phyloP scores from a whole-genome alignment of 208 protist genomes.

The Leishmania braziliensis region DNA sequence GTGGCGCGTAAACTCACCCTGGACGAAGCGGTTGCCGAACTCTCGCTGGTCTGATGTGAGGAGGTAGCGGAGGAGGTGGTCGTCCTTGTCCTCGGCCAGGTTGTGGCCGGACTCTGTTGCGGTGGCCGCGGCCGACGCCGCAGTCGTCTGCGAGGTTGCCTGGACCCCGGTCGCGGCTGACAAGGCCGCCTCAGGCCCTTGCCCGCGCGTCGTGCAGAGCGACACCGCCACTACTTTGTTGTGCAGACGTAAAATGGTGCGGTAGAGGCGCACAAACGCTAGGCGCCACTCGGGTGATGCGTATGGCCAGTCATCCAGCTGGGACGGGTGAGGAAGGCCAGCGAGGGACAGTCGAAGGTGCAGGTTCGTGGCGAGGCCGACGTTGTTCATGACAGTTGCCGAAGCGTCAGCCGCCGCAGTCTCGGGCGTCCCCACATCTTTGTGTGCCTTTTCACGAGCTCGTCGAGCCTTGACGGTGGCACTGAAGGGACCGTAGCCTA shows the following conservation, averaged over 20 bases:
- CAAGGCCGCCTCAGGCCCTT: slow-evolving; percentile 36
- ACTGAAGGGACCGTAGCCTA: slow-evolving; percentile 68
- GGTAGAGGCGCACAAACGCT: slow-evolving; percentile 75
- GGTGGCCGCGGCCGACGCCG: neutral
- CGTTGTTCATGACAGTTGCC: slow-evolving; percentile 48
- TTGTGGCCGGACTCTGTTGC: neutral
- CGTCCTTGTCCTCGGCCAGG: slow-evolving; percentile 18
- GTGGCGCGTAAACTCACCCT: slow-evolving; percentile 78
- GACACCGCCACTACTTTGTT: slow-evolving; percentile 70
- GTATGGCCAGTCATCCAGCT: slow-evolving; percentile 45
- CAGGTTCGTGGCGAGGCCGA: slow-evolving; percentile 51
- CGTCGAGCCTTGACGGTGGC: slow-evolving; percentile 42
- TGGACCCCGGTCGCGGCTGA: slow-evolving; percentile 35
- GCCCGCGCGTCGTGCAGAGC: slow-evolving; percentile 28
- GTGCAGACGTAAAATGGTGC: slow-evolving; percentile 81
- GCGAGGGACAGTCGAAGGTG: slow-evolving; percentile 64
- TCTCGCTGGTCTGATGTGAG: slow-evolving; percentile 73
- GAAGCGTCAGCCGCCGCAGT: slow-evolving; percentile 1
- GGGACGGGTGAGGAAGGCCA: slow-evolving; percentile 58
- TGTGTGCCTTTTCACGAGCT: slow-evolving; percentile 9
- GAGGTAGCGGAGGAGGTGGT: slow-evolving; percentile 56
- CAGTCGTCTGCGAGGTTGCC: neutral
- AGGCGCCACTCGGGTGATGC: slow-evolving; percentile 59
- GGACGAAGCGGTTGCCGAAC: slow-evolving; percentile 88
- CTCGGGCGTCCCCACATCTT: neutral